These are phyloP conservation scores for Metschnikowia amazonensis DNA, from an alignment of 805 yeast species.

Conservation along the genomic window DNA sequence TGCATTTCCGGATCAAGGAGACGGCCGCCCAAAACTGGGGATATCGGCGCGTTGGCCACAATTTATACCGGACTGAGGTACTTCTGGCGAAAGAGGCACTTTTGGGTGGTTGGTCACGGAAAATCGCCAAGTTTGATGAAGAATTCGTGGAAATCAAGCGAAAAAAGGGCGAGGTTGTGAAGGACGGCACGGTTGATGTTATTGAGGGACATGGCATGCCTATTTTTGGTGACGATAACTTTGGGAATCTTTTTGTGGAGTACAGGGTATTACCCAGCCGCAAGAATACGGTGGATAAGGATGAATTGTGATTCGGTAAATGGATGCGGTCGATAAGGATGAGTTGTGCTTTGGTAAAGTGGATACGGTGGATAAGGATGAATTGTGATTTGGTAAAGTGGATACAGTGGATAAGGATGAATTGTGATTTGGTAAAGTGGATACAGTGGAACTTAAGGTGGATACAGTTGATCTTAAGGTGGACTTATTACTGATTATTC, in stretches of 20 bases:
- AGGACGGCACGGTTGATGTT: constrained; percentile 68
- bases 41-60: constrained; percentile 71
- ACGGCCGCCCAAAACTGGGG: constrained; percentile 62
- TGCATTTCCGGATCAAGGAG: constrained; percentile 61
- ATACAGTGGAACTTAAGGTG: no score
- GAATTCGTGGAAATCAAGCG: constrained; percentile 46
- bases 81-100: constrained; percentile 68
- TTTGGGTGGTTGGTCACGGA: constrained; percentile 76
- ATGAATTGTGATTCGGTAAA: constrained; percentile 17
- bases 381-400: no score
- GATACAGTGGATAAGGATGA: constrained; percentile 13
- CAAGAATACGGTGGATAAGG: constrained; percentile 7
- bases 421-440: constrained; percentile 14
- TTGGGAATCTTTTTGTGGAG: constrained; percentile 23
- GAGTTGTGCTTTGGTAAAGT: no score
- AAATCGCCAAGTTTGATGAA: constrained; percentile 62
- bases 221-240: constrained; percentile 39
- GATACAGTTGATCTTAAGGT: no score
- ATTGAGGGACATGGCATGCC: constrained; percentile 89
- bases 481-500: no score
- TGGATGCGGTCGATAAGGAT: no score
- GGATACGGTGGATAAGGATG: no score
- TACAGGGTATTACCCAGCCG: constrained; percentile 18
- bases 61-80: constrained; percentile 78
- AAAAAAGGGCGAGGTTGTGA: constrained; percentile 46